Base-by-base conservation (phyloP, 139 green algal genomes). In the Edaphochlamys debaryana region DNA sequence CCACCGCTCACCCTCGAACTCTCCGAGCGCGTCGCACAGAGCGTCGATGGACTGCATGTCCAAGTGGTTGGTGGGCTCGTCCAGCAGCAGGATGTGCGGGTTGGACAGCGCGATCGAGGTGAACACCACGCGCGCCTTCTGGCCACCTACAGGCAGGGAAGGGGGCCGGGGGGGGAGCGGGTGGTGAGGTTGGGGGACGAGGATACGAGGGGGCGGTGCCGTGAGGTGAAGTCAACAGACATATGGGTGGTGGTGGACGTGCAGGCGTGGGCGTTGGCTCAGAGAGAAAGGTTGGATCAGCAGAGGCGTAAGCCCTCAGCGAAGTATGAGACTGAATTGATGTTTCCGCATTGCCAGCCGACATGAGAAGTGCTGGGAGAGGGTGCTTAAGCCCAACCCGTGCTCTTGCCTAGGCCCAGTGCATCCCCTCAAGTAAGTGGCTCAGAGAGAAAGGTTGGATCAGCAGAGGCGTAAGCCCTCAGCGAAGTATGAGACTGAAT, bases 11-110 rank as follows among this genome's bases (percentile, higher is more conserved):
- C 80, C 62, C 80, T 94, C 89, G 86, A 98, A 99, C 86, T 96
- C 93, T 50, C 97, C 92, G 17, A 99, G 60, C 1, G 97, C 97
- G 62, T 99, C 96, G 48, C 94, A 94, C 81, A 99, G 90, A 23
- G 98, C 96, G 79, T 99, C 98, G 80, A 99, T 99, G 79, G 90
- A 96, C 87, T 95, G 94, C 97, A 99, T 99, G 93, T 99, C 98
- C 76, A 99, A 84, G 78, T 99, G 96, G 85, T 99, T 99, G 69
- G 98, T 99, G 60, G 97, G 97, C 90, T 94, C 90, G 64, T 95
- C 92, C 82, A 98, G 90, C 87, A 98, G 91, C 85, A 98, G 91
- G 85, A 99, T 99, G 93, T 99, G 97, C 0, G 97, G 95, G 48
- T 94, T 78, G 30, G 75, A 86, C 30, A 99, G 92, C 13, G 85